A percentile compares a stretch with the other conserved stretches of the same genome.
phyloP scores from a whole-genome alignment of 331 rosid genomes.

The Rhamnella rubrinervis region DNA sequence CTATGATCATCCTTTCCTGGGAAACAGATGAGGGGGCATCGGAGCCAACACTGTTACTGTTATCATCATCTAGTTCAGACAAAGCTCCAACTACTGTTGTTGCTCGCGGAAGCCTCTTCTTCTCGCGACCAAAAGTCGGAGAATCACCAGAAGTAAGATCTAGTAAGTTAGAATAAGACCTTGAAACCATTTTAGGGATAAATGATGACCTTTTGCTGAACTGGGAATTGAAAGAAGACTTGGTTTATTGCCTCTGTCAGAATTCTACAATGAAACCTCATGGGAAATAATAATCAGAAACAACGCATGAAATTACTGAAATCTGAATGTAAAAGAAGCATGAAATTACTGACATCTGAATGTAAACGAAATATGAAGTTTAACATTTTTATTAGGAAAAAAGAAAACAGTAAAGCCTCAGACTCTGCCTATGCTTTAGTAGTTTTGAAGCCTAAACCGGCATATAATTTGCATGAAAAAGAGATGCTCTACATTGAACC shows the following conservation, averaged over 20 bases:
- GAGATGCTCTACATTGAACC: background rate
- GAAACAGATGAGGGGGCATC: constrained; percentile 82
- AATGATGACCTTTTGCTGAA: constrained; percentile 5
- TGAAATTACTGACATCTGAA: too few relatives aligned
- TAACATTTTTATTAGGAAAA: background rate
- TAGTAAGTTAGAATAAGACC: constrained; percentile 88
- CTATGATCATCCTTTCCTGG: constrained; percentile 84
- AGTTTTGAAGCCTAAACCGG: background rate
- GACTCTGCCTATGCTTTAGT: background rate
- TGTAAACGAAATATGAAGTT: background rate
- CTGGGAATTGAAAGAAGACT: constrained; percentile 25
- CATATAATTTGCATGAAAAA: background rate
- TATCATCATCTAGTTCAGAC: constrained; percentile 81
- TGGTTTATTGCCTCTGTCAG: constrained; percentile 18
- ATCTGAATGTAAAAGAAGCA: constrained; percentile 16
- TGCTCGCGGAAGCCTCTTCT: constrained; percentile 80
- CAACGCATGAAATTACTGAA: constrained; percentile 19
- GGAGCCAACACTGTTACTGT: constrained; percentile 63
- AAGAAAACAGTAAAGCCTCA: background rate
- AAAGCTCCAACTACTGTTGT: constrained; percentile 87
- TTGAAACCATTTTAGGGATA: constrained; percentile 62
- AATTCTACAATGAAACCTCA: constrained; percentile 31
- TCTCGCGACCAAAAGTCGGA: constrained; percentile 66
- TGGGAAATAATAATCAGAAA: constrained; percentile 7
- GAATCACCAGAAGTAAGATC: constrained; percentile 84